phyloP scores from a whole-genome alignment of 495 filamentous ascomycete genomes.

The Cercophora scortea region DNA sequence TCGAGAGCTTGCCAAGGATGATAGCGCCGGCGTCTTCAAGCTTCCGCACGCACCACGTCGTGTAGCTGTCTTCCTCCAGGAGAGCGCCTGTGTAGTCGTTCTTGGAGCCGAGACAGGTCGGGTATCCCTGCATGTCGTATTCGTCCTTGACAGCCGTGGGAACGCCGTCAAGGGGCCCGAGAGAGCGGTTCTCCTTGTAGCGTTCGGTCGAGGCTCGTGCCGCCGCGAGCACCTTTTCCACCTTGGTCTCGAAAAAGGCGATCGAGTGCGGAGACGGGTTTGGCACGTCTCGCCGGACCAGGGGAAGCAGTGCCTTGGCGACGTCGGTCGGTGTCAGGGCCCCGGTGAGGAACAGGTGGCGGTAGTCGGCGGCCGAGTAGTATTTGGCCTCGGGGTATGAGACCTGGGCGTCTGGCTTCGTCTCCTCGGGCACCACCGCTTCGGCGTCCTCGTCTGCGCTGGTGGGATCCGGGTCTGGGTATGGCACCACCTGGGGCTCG shows the following conservation, averaged over 20 bases:
- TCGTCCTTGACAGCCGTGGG: constrained; percentile 49
- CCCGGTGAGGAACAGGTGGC: constrained; percentile 55
- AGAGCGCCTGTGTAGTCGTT: constrained; percentile 27
- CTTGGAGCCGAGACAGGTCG: constrained; percentile 52
- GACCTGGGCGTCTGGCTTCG: background rate
- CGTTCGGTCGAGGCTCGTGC: constrained; percentile 58
- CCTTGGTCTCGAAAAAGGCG: constrained; percentile 57
- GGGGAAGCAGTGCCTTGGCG: constrained; percentile 54
- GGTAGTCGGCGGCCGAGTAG: constrained; percentile 62
- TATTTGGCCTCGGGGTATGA: constrained; percentile 34
- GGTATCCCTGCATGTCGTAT: constrained; percentile 64
- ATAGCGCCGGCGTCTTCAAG: constrained; percentile 68
- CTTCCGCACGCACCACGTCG: constrained; percentile 64
- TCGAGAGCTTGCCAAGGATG: constrained; percentile 69
- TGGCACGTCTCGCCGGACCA: constrained; percentile 54
- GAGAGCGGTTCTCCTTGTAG: constrained; percentile 52
- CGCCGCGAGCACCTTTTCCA: constrained; percentile 52
- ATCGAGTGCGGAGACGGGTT: constrained; percentile 48
- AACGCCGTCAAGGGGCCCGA: constrained; percentile 68
- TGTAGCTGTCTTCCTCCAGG: constrained; percentile 35
- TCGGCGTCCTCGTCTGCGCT: background rate
- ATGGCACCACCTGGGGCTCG: constrained; percentile 70
- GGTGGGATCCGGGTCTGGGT: constrained; percentile 16
- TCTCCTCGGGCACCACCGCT: background rate
- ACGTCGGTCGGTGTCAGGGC: constrained; percentile 61